Evolutionary conservation across 2,329 filamentous ascomycete species (phyloP).

Genomic region (Penicillium sp.): DNA sequence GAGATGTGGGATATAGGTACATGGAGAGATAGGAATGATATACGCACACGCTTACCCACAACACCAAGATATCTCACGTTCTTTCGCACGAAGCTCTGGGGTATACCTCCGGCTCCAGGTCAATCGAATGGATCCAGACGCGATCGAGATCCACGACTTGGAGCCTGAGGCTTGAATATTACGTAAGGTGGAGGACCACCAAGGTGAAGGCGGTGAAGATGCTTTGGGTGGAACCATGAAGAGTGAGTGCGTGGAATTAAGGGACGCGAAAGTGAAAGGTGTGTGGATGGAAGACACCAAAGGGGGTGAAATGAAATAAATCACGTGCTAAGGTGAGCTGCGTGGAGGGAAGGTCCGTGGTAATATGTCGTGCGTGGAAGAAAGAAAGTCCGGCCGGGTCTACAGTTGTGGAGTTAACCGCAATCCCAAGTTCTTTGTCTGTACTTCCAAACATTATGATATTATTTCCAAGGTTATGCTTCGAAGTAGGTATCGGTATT

Average conservation of each 20-base stretch:
- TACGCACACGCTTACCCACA: background rate
- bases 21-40: background rate
- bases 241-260: background rate
- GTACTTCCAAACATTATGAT: too few relatives aligned
- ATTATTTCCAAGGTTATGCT: too few relatives aligned
- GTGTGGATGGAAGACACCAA: background rate
- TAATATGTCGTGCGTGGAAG: too few relatives aligned
- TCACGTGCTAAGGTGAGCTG: background rate
- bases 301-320: too few relatives aligned
- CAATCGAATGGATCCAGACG: slow-evolving; percentile 19
- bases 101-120: slow-evolving; percentile 8
- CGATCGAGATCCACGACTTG: slow-evolving; percentile 3
- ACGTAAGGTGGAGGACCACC: background rate
- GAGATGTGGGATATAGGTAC: background rate
- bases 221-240: background rate
- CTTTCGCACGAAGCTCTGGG: background rate
- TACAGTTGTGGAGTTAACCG: too few relatives aligned
- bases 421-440: too few relatives aligned
- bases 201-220: background rate
- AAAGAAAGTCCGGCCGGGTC: too few relatives aligned
- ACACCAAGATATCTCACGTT: background rate
- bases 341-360: background rate
- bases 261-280: background rate
- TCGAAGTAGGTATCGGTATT: too few relatives aligned
- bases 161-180: background rate